A percentile compares a stretch with the other conserved stretches of the same genome.
These are phyloP conservation scores for Discostella pseudostelligera DNA, from an alignment of 108 stramenopile species.

Conservation along the genomic window DNA sequence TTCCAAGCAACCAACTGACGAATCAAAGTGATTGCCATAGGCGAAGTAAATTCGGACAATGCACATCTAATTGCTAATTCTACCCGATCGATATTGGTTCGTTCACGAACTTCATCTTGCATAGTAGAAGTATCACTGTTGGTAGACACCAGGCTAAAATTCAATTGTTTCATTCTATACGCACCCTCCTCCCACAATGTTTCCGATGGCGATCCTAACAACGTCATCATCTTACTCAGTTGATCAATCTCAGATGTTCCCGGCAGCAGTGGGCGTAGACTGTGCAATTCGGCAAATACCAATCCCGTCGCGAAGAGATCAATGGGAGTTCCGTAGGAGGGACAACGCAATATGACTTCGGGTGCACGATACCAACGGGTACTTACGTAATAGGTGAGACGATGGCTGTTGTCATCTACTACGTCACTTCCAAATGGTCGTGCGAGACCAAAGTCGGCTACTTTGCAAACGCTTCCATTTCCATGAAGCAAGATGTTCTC, in stretches of 20 bases:
- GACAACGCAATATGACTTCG: conserved; percentile 81
- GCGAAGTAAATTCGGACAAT: background rate
- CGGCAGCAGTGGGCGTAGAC: conserved; percentile 90
- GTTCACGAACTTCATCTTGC: background rate
- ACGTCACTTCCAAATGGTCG: conserved; percentile 39
- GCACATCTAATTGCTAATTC: background rate
- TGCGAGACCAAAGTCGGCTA: conserved; percentile 95
- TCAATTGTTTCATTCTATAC: conserved; percentile 31
- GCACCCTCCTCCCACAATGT: conserved; percentile 51
- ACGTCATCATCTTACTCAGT: conserved; percentile 76
- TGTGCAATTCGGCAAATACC: conserved; percentile 90
- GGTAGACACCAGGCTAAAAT: conserved; percentile 53
- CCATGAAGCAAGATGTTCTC: conserved; percentile 92
- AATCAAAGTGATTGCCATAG: conserved; percentile 12
- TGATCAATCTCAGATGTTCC: conserved; percentile 91
- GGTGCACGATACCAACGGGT: conserved; percentile 98
- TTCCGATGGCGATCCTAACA: conserved; percentile 74
- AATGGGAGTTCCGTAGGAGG: conserved; percentile 84
- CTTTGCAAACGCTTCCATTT: conserved; percentile 71
- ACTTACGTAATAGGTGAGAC: conserved; percentile 92
- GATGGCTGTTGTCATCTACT: conserved; percentile 4
- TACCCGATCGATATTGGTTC: conserved; percentile 28
- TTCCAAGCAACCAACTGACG: conserved; percentile 49
- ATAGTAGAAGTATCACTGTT: conserved; percentile 13
- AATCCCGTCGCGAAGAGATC: conserved; percentile 94